Evolutionary conservation across 139 green algal species (phyloP), one percentile per base, ranked within the genome.

Genomic region (Picochlorum sp.): DNA sequence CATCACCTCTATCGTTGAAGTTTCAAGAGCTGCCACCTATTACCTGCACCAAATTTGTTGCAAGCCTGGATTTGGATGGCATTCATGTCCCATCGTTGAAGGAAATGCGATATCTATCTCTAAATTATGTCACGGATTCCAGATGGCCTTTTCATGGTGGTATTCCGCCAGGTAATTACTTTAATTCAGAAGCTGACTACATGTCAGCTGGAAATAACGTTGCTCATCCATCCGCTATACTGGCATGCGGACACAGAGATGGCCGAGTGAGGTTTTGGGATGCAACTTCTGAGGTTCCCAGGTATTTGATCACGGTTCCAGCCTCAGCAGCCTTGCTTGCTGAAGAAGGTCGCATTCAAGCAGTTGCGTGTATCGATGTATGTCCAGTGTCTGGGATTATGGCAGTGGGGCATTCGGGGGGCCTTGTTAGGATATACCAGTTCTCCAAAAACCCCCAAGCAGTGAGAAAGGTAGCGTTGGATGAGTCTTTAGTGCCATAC

Each of bases 251-350:
- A 6, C 74, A 81, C 53, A 28, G 68, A 8, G 74, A 81, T 51
- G 74, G 74, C 1, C 53, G 70, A 8, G 70, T 81, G 49, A 61
- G 74, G 12, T 57, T 77, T 28, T 81, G 74, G 74, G 69, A 81
- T 33, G 41, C 59, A 26, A 41, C 62, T 9, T 40, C 35, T 20
- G 30, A 68, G 8, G 74, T 77, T 31, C 74, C 72, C 4, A 25
- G 31, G 29, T 44, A 75, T 54, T 36, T 81, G 30, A 29, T 51
- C 18, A 77, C 67, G 0, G 50, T 77, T 22, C 74, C 74, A 7
- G 57, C 59, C 20, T 51, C 65, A 37, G 26, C 16, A 26, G 55
- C 14, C 52, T 37, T 16, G 61, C 64, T 20, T 55, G 66, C 16
- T 30, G 59, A 74, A 37, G 22, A 53, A 33, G 44, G 24, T 10